Base-by-base conservation (phyloP, 2,329 filamentous ascomycete species). In the Fusarium albidum region DNA sequence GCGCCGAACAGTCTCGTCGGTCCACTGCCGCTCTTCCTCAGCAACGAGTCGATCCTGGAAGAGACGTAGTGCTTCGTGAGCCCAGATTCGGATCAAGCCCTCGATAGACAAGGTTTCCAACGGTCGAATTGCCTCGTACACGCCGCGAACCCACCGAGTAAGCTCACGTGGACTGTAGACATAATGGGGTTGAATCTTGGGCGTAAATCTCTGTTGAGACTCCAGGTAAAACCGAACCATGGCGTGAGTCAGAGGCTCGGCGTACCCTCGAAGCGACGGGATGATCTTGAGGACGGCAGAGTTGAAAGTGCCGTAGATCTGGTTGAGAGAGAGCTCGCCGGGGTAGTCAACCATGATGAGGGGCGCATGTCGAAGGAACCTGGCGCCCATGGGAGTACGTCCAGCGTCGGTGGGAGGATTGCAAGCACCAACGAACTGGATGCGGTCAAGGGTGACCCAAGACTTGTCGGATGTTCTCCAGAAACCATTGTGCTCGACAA, bases 321-420 rank as follows among this genome's bases (percentile, higher is more conserved):
- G 95, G 64, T 88, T 89, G 31, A 99, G 84, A 4, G 96, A 99
- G 35, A 92, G 81, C 77, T 99, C 92, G 68, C 96, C 95, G 55
- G 95, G 95, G 69, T 99, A 99, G 71, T 99, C 95, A 34, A 99
- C 96, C 96, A 99, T 99, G 75, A 99, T 90, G 48, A 99, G 85
- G n/a, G 95, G 95, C 13, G 95, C 92, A 73, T 99, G 96, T 53
- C 96, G 87, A 62, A 99, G 82, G 84, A 99, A 99, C 65, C 95
- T 85, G 42, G 92, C 87, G 35, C 92, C 95, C 79, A 99, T 88
- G 0, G 95, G 90, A 11, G 95, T 98, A 83, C 95, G 92, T 21
- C 95, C 95, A 64, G 93, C 93, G 76, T 99, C 96, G 1, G 95
- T 98, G 1, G 95, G 95, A 66, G 95, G 96, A 75, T 99, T 99